Percentiles rank a stretch among this genome's conserved stretches.
These are phyloP conservation scores for Mortierella sp. DNA, from an alignment of 371 early-diverging fungal species.

Conservation along the genomic window DNA sequence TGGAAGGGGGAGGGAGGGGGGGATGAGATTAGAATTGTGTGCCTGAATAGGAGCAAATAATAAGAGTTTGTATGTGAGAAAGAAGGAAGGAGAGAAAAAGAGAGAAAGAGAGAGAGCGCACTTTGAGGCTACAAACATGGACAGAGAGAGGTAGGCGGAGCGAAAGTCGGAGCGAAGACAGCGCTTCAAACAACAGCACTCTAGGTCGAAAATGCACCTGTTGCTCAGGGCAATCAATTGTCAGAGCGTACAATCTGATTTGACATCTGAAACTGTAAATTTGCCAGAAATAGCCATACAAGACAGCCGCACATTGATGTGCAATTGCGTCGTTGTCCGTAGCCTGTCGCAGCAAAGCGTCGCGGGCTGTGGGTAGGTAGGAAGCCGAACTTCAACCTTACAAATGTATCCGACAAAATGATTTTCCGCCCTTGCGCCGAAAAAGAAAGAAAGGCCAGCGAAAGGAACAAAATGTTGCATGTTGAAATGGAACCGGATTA, in stretches of 20 bases:
- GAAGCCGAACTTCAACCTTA: too few species aligned
- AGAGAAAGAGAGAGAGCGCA: background rate
- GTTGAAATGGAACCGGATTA: too few species aligned
- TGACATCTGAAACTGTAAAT: background rate
- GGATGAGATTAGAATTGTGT: background rate
- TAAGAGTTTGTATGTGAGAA: background rate
- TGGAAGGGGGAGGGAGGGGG: too few species aligned
- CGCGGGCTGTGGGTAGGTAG: too few species aligned
- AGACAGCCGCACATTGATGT: background rate
- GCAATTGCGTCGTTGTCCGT: background rate
- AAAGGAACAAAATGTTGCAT: too few species aligned
- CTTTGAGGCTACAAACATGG: too few species aligned
- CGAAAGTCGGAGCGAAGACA: constrained; percentile 3
- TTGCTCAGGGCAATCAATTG: background rate
- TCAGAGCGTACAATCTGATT: background rate
- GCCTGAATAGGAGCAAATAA: background rate
- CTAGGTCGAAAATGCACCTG: too few species aligned
- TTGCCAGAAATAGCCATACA: background rate
- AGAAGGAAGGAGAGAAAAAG: background rate
- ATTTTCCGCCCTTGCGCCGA: too few species aligned
- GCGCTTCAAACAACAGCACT: background rate
- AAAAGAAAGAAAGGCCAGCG: too few species aligned
- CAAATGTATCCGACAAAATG: too few species aligned
- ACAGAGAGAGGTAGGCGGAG: too few species aligned
- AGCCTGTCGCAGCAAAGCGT: too few species aligned